Base-by-base conservation (phyloP, 1,284 basidiomycete species). In the Xanthoconium separans region DNA sequence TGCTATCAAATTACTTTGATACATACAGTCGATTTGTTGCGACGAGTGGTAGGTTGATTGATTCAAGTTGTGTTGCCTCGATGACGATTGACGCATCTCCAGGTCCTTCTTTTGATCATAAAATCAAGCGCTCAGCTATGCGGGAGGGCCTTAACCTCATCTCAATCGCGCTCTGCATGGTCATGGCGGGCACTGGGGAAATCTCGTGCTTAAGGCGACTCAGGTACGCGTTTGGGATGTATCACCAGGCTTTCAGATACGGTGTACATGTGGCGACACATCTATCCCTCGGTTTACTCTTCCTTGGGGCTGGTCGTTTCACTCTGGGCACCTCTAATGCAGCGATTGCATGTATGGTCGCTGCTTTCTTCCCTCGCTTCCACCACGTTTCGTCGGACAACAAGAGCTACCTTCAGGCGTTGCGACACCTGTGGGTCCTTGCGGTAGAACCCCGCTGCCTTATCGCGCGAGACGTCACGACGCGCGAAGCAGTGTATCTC, bases 111-210 rank as follows among this genome's bases (percentile, higher is more conserved):
- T 95, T 93, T 62, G 92, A 95, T 66, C 85, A 88, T 54, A 87
- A 86, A 62, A 89, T 96, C 69, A 87, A 91, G 63, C 85, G 93
- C 1, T 85, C 87, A 18, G 87, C 93, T 1, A 82, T 95, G n/a
- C 82, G 93, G 18, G 91, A 95, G 63, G 92, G 92, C 3, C 77
- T 97, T 43, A 95, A 93, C 65, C 77, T 95, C 29, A 88, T 97
- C 54, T 89, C 92, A 0, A 78, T 98, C 37, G 81, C 94, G 4
- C 74, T 97, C 29, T 87, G 88, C 60, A 89, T 96, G 78, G 89
- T 98, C 47, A 94, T 98, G 90, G 92, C 95, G 0, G 97, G 97
- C 3, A 97, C 94, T 0, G 97, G 97, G 12, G 94, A 99, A 69
- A 84, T 98, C 43, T 90, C 89, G 48, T 89, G 93, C 57, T 77